phyloP scores from a whole-genome alignment of 2,329 filamentous ascomycete species.

The Colletotrichum sp. region DNA sequence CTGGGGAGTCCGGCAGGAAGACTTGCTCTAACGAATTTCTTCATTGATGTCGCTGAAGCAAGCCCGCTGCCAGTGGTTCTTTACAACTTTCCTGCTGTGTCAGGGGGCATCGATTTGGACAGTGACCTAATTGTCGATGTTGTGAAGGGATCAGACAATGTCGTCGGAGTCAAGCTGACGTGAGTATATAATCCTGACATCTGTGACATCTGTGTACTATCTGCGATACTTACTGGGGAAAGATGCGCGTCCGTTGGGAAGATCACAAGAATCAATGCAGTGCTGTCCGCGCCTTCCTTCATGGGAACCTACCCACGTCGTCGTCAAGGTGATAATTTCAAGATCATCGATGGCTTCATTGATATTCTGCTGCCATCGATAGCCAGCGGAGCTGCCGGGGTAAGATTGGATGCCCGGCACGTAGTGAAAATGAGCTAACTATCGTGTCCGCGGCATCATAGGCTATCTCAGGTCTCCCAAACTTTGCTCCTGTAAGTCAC shows the following conservation, averaged over 20 bases:
- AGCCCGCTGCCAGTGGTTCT: not conserved
- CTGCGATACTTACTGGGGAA: not conserved
- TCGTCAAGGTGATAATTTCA: not conserved
- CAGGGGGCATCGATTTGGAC: not conserved
- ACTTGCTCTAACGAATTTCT: not conserved
- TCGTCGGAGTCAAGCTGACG: not conserved
- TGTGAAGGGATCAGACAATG: not conserved
- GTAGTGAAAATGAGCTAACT: not conserved
- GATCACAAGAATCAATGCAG: not conserved
- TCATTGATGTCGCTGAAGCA: not conserved
- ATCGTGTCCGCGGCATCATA: not conserved
- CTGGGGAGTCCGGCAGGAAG: not conserved
- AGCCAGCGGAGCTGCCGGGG: not conserved
- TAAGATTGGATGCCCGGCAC: fast-evolving
- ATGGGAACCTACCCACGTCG: not conserved
- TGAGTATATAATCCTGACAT: not conserved
- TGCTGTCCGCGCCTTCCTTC: not conserved
- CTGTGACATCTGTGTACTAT: fast-evolving
- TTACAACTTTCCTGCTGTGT: not conserved
- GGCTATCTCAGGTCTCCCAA: not conserved
- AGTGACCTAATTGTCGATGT: not conserved
- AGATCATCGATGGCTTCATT: not conserved
- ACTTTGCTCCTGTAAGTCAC: not conserved
- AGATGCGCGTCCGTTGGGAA: not conserved
- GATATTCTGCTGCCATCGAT: not conserved